A percentile compares a stretch with the other conserved stretches of the same genome.
Conservation (phyloP, 2,329 filamentous ascomycete genomes). For the Ceratocystis lukuohia region DNA sequence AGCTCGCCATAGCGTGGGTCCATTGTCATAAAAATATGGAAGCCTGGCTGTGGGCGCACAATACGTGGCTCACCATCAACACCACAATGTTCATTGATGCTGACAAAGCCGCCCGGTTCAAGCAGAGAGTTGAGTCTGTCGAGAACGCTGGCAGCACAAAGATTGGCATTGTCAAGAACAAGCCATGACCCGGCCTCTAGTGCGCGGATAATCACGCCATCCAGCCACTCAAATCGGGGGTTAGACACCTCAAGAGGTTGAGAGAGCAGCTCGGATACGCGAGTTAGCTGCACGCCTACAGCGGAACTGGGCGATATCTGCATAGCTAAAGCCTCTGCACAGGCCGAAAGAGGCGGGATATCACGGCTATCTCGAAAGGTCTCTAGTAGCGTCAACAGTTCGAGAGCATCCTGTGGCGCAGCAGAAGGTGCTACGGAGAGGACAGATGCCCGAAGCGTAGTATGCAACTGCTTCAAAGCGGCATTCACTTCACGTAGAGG, state of each 20-base stretch:
- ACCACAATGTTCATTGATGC: slow-evolving; percentile 85
- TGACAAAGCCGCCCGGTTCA: slow-evolving; percentile 75
- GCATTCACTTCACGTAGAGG: slow-evolving; percentile 56
- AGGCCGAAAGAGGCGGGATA: slow-evolving; percentile 29
- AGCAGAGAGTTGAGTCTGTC: slow-evolving; percentile 89
- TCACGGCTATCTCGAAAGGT: slow-evolving; percentile 23
- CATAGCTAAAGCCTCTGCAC: slow-evolving; percentile 30
- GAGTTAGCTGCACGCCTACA: slow-evolving; percentile 35
- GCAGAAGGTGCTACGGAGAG: slow-evolving; percentile 35
- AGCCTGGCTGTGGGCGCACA: slow-evolving; percentile 69
- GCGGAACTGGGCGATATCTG: slow-evolving; percentile 33
- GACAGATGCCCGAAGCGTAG: slow-evolving; percentile 39
- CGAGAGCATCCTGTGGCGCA: slow-evolving; percentile 35
- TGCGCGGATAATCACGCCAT: slow-evolving; percentile 81
- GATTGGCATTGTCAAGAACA: slow-evolving; percentile 90
- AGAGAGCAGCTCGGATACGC: slow-evolving; percentile 38
- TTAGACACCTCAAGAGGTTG: slow-evolving; percentile 47
- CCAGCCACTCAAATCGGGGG: slow-evolving; percentile 88
- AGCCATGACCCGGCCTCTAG: slow-evolving; percentile 81
- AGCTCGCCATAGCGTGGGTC: slow-evolving; percentile 86
- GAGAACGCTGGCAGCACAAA: slow-evolving; percentile 88
- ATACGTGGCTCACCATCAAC: slow-evolving; percentile 67
- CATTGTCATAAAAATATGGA: slow-evolving; percentile 86
- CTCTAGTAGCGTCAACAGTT: slow-evolving; percentile 39
- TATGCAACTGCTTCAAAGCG: slow-evolving; percentile 36